Conservation (phyloP, 441 rosid species). For the Erodium texanum region DNA sequence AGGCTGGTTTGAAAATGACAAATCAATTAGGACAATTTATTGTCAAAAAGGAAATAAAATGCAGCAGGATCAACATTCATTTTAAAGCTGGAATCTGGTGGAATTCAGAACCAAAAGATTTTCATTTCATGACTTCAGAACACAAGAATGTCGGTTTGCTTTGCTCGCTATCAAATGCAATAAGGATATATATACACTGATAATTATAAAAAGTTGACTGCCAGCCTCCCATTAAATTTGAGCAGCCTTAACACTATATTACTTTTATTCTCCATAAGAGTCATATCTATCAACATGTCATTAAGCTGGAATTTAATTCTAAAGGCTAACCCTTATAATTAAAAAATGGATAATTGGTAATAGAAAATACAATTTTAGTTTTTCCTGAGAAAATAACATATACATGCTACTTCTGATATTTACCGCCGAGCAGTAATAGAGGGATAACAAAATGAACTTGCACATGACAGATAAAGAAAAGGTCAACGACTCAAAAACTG, state of each 20-base stretch:
- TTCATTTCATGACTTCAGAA: not conserved
- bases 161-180: not conserved
- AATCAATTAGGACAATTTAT: not conserved
- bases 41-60: not conserved
- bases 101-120: not conserved
- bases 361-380: not conserved
- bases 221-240: not conserved
- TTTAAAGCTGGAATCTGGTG: not conserved
- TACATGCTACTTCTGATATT: not conserved
- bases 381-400: not conserved
- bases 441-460: not conserved
- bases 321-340: not conserved
- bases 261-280: not conserved
- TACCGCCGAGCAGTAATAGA: not conserved
- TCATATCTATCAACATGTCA: constrained; percentile 1
- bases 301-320: not conserved
- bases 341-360: not conserved
- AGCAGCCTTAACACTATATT: not conserved
- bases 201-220: not conserved
- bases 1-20: not conserved
- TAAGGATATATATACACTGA: not conserved
- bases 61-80: not conserved
- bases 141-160: not conserved
- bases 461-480: not conserved
- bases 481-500: not conserved